phyloP scores from a whole-genome alignment of 1,284 basidiomycete genomes.

The Ceratobasidium sp. region DNA sequence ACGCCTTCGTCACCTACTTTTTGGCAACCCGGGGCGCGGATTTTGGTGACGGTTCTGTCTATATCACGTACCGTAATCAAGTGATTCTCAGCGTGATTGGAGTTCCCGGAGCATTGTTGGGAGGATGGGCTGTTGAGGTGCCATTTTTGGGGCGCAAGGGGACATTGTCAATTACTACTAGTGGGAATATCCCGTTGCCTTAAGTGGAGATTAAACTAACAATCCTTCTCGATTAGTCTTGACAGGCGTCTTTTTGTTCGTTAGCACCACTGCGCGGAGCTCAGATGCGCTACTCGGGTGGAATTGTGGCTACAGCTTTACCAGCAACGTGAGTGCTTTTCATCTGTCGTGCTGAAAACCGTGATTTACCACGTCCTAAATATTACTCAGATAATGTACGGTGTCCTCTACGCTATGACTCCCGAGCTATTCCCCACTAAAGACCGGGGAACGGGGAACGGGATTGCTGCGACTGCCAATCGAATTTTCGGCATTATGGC shows the following conservation, averaged over 20 bases:
- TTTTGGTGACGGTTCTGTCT: conserved; percentile 66
- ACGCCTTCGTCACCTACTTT: conserved; percentile 68
- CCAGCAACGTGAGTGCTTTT: conserved; percentile 56
- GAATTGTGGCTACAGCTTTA: conserved; percentile 73
- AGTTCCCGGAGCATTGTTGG: conserved; percentile 68
- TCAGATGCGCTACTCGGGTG: conserved; percentile 70
- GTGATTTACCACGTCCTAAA: not conserved
- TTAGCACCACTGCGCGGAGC: conserved; percentile 67
- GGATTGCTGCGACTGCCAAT: conserved; percentile 63
- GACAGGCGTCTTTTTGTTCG: conserved; percentile 73
- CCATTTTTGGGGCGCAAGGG: conserved; percentile 66
- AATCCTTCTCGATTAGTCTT: conserved; percentile 53
- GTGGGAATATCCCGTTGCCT: conserved; percentile 46
- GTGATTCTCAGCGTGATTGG: conserved; percentile 72
- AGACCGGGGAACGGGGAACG: conserved; percentile 75
- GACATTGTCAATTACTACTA: conserved; percentile 64
- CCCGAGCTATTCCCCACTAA: conserved; percentile 72
- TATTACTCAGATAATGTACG: conserved; percentile 66
- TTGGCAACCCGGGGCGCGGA: conserved; percentile 64
- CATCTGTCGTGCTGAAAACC: not conserved
- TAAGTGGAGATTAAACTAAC: not conserved
- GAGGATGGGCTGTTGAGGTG: conserved; percentile 65
- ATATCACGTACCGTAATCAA: conserved; percentile 73
- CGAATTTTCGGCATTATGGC: conserved; percentile 72
- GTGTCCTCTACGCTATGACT: conserved; percentile 64